Evolutionary conservation across 2,329 filamentous ascomycete species (phyloP).

Genomic region (Monilinia vaccinii-corymbosi): DNA sequence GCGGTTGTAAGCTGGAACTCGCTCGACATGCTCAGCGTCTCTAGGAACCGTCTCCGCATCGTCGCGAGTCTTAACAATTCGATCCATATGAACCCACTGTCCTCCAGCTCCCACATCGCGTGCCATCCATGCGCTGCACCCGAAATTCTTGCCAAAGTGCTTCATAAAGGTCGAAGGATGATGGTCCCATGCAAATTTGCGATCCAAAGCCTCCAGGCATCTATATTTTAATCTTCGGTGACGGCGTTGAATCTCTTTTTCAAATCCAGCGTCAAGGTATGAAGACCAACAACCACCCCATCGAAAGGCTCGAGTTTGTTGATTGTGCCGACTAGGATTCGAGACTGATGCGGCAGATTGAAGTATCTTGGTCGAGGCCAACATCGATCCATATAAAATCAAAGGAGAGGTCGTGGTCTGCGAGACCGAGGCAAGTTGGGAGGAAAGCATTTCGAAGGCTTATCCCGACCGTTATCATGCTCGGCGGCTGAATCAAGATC

Average conservation of each 20-base stretch:
- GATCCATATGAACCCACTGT: constrained; percentile 32
- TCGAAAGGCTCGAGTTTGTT: constrained; percentile 40
- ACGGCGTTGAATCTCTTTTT: constrained; percentile 37
- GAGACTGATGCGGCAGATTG: constrained; percentile 8
- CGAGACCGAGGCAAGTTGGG: constrained; percentile 17
- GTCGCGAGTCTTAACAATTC: constrained; percentile 13
- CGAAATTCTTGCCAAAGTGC: constrained; percentile 32
- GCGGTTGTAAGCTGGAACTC: background rate
- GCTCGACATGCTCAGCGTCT: constrained; percentile 23
- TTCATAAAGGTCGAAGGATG: constrained; percentile 30
- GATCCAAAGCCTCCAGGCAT: constrained; percentile 37
- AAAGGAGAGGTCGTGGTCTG: constrained; percentile 12
- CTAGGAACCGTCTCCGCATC: constrained; percentile 3
- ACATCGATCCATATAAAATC: constrained; percentile 6
- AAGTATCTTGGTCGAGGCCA: constrained; percentile 13
- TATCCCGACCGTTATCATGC: constrained; percentile 18
- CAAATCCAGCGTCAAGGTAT: constrained; percentile 34
- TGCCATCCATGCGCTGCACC: constrained; percentile 35
- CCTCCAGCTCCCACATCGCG: constrained; percentile 22
- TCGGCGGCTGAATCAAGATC: background rate
- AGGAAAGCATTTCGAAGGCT: constrained; percentile 23
- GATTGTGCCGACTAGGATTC: constrained; percentile 17
- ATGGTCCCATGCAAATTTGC: constrained; percentile 40
- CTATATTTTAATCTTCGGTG: constrained; percentile 37
- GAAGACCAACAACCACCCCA: constrained; percentile 39